Base-by-base conservation (phyloP, 2,329 filamentous ascomycete genomes). In the Pseudopithomyces maydicus region DNA sequence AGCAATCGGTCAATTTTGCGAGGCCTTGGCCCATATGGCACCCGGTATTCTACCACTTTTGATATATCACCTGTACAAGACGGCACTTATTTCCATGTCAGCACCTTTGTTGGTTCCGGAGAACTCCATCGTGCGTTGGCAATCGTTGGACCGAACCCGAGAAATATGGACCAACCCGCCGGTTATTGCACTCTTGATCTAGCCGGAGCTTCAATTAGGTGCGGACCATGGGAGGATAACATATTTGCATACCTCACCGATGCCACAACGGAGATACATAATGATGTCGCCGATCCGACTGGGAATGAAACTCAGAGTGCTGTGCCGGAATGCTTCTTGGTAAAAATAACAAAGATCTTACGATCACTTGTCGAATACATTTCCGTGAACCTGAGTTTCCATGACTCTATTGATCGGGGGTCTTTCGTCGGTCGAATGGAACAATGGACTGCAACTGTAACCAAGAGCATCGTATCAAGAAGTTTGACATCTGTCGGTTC, bases 51-150 rank as follows among this genome's bases (percentile, higher is more conserved):
- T 1, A 75, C 77, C 11, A 80, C 82, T 58, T 87, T 87, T 56
- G 82, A 83, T 50, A 71, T 85, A 8, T 67, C 67, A 5, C 81
- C 82, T 22, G 68, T 88, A 7, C 74, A 73, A 8, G 58, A 76
- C 6, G 84, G 81, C 1, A 85, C 82, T 0, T 85, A 80, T 63
- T 87, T 87, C 59, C 82, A 84, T 58, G 71, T 79, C 42, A 78
- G 75, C 44, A 86, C 84, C 4, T 84, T 88, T 57, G 76, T 88
- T 55, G 85, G 85, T 26, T 84, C 83, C 61, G 84, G 83, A 2
- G 80, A 83, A 23, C 80, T 88, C 45, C 67, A 72, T 15, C 77
- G 75, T 35, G 80, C 80, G 35, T 61, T 87, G 5, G 58, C 46
- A 7, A 42, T 53, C 11, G 46, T 51, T 6, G 52, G 46, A 15